Conservation (phyloP, 1,284 basidiomycete genomes). For the Cryptococcus sp. region DNA sequence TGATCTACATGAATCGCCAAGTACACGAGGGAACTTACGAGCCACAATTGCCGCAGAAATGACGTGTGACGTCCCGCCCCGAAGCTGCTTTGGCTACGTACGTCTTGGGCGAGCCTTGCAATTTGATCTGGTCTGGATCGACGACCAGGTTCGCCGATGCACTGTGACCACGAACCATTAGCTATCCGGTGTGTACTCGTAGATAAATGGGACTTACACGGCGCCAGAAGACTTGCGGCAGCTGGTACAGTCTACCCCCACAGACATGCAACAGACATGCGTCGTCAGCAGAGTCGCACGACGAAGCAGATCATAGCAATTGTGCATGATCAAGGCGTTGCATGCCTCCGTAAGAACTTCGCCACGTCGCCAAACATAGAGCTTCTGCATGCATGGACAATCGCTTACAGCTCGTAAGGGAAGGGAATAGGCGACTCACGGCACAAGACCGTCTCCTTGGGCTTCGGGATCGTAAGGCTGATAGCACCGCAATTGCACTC, state of each 20-base stretch:
- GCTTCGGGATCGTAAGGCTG: conserved; percentile 18
- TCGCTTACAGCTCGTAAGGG: too few species aligned
- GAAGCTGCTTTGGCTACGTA: conserved; percentile 16
- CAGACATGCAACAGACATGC: neutral
- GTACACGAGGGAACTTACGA: conserved; percentile 15
- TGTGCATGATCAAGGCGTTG: too few species aligned
- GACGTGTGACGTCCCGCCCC: conserved; percentile 25
- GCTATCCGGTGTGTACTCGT: neutral
- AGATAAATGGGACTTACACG: conserved; percentile 14
- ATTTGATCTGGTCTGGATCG: conserved; percentile 11
- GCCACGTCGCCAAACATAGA: neutral
- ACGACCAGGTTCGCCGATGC: conserved; percentile 8
- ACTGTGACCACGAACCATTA: neutral
- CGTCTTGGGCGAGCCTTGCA: conserved; percentile 13
- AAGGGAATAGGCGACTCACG: conserved; percentile 23
- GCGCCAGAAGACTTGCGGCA: conserved; percentile 22
- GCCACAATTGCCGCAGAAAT: conserved; percentile 36
- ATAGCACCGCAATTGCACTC: conserved; percentile 24
- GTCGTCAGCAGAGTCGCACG: neutral
- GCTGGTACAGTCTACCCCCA: conserved; percentile 17
- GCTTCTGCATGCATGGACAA: neutral
- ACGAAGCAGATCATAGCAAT: neutral
- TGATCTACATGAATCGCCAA: neutral
- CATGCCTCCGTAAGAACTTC: neutral
- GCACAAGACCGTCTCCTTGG: conserved; percentile 13